Base-by-base conservation (phyloP, 495 filamentous ascomycete genomes). In the Penicillium fimorum region DNA sequence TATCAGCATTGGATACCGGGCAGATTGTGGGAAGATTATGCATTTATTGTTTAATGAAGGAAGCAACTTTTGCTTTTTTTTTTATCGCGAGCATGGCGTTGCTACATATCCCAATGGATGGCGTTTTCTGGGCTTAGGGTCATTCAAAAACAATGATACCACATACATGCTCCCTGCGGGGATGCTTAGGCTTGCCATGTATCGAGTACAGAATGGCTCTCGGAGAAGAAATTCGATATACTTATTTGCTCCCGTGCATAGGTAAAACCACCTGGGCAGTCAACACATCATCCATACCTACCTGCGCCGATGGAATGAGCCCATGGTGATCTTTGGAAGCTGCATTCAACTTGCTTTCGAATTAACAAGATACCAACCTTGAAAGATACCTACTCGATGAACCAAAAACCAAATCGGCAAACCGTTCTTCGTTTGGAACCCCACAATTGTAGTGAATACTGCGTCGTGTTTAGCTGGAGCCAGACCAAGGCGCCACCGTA, bases 61-160 rank as follows among this genome's bases (percentile, higher is more conserved):
- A 58, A 61, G 59, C 44, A 65, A 61, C 27, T 58, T 37, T 52
- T 52, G 53, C 62, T 60, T 54, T 57, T 57, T 60, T 54, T 57
- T 57, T 50, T 53, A 53, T 56, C 61, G 61, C 57, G 41, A 67
- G 64, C 65, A 57, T 57, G 65, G 65, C 62, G 65, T 67, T 65
- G 47, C 27, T 49, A 42, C 13, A 42, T 49, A 45, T 41, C 42
- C 43, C 42, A 58, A 62, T 54, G 59, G 46, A 61, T 45, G 59
- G 59, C 56, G 59, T 57, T 60, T 55, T 57, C 51, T 52, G 32
- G 45, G 17, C 35, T 33, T 52, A 52, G 25, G 37, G 25, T 40
- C 50, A 52, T 43, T 43, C 11, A 32, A 24, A 42, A 17, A 17
- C 49, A 43, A 52, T 43, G 38, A 33, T 52, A 52, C 27, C 15